Conservation (phyloP, 1,284 basidiomycete genomes). For the Inonotus hispidus region DNA sequence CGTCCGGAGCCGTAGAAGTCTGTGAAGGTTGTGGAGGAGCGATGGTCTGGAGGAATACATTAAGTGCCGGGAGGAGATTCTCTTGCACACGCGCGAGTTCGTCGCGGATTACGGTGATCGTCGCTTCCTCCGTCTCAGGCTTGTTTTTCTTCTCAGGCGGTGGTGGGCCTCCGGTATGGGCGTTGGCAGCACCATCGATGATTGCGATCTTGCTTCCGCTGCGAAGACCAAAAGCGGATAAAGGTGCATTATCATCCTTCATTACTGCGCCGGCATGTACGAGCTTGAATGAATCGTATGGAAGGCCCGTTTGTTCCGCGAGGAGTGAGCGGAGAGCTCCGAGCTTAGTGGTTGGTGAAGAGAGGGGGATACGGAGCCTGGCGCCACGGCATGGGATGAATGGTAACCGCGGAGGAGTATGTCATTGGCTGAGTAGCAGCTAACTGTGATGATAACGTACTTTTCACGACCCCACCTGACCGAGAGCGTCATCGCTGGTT, state of each 20-base stretch:
- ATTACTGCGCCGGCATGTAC: constrained; percentile 75
- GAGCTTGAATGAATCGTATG: constrained; percentile 62
- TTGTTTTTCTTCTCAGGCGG: constrained; percentile 23
- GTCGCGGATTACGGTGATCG: constrained; percentile 50
- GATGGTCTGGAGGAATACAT: constrained; percentile 45
- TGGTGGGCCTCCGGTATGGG: constrained; percentile 24
- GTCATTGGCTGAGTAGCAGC: background rate
- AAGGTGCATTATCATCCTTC: constrained; percentile 64
- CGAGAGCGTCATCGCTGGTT: constrained; percentile 40
- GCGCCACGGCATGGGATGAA: constrained; percentile 10
- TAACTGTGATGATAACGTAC: too few species aligned
- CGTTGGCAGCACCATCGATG: constrained; percentile 39
- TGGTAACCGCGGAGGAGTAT: constrained; percentile 2
- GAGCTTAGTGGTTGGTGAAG: constrained; percentile 49
- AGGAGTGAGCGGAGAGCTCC: constrained; percentile 47
- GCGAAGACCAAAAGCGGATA: constrained; percentile 45
- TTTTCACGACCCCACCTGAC: constrained; percentile 64
- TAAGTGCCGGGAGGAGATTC: constrained; percentile 49
- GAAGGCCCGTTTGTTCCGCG: constrained; percentile 61
- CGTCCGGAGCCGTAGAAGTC: constrained; percentile 19
- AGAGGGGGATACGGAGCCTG: constrained; percentile 54
- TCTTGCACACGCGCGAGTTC: constrained; percentile 53
- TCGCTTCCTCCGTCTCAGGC: constrained; percentile 44
- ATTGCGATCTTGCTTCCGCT: constrained; percentile 58
- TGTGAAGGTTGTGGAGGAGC: constrained; percentile 20